Evolutionary conservation across 2,329 filamentous ascomycete species (phyloP).

Genomic region (Aspergillus japonicus): DNA sequence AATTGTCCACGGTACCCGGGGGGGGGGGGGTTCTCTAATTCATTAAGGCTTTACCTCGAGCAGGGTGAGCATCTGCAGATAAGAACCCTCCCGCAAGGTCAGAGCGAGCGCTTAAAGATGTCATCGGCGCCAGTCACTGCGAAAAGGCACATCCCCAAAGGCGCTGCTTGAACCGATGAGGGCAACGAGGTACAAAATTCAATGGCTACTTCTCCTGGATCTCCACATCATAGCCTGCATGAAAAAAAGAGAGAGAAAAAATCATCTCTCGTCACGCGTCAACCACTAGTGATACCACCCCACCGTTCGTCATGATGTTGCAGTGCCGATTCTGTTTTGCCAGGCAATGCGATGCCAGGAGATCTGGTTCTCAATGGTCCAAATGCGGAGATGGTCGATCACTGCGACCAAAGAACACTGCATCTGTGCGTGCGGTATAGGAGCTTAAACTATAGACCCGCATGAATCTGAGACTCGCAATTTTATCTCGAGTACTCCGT

Average conservation of each 20-base stretch:
- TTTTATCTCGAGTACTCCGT: background rate
- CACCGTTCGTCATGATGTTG: conserved; percentile 20
- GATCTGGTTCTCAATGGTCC: conserved; percentile 5
- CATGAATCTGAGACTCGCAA: background rate
- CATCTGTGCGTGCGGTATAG: conserved; percentile 3
- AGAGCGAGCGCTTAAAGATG: background rate
- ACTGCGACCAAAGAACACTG: conserved; percentile 9
- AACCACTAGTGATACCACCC: conserved; percentile 1
- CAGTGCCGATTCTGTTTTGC: conserved; percentile 7
- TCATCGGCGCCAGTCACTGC: background rate
- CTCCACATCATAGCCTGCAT: background rate
- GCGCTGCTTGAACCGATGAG: background rate
- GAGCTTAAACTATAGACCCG: conserved; percentile 6
- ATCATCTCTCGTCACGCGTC: background rate
- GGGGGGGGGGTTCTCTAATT: too few relatives aligned
- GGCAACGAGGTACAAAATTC: background rate
- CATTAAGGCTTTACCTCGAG: background rate
- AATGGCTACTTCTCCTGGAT: background rate
- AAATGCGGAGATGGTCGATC: conserved; percentile 14
- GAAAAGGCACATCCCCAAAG: background rate
- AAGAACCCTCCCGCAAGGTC: background rate
- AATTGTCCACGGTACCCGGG: too few relatives aligned
- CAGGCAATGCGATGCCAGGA: conserved; percentile 7
- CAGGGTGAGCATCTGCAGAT: background rate
- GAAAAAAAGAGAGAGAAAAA: background rate